A percentile compares a stretch with the other conserved stretches of the same genome.
Conservation (phyloP, 345 rosid genomes). For the Salix udensis region DNA sequence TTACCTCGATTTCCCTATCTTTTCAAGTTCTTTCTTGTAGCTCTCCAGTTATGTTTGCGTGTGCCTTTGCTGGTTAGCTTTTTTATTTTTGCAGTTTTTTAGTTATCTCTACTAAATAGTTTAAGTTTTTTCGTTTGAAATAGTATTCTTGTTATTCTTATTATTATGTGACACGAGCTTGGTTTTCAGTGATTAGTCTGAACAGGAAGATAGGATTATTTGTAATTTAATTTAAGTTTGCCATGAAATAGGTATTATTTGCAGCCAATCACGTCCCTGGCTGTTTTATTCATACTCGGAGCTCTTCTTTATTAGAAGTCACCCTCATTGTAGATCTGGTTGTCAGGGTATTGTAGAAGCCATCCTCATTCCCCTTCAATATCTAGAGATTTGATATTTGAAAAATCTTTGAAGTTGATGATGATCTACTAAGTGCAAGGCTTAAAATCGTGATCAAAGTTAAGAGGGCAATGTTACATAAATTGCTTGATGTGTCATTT, state of each 20-base stretch:
- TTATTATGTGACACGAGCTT: background rate
- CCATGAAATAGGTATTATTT: background rate
- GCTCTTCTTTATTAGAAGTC: background rate
- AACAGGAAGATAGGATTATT: background rate
- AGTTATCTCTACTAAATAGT: background rate
- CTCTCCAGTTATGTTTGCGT: background rate
- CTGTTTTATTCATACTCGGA: background rate
- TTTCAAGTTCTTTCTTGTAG: background rate
- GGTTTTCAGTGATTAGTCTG: background rate
- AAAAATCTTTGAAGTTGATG: background rate
- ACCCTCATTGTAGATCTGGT: background rate
- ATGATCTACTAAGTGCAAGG: background rate
- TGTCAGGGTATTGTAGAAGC: background rate
- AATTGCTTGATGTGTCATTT: background rate
- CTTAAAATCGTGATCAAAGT: background rate
- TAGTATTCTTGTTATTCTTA: background rate
- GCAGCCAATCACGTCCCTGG: background rate
- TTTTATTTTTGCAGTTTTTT: background rate
- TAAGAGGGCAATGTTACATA: background rate
- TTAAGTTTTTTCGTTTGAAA: background rate
- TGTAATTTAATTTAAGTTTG: background rate
- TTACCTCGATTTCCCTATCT: background rate
- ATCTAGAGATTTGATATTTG: background rate
- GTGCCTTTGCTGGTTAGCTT: background rate
- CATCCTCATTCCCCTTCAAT: background rate